Percentiles rank a stretch among this genome's conserved stretches.
phyloP scores from a whole-genome alignment of 495 filamentous ascomycete species.

The Aspergillus incahuasiensis region DNA sequence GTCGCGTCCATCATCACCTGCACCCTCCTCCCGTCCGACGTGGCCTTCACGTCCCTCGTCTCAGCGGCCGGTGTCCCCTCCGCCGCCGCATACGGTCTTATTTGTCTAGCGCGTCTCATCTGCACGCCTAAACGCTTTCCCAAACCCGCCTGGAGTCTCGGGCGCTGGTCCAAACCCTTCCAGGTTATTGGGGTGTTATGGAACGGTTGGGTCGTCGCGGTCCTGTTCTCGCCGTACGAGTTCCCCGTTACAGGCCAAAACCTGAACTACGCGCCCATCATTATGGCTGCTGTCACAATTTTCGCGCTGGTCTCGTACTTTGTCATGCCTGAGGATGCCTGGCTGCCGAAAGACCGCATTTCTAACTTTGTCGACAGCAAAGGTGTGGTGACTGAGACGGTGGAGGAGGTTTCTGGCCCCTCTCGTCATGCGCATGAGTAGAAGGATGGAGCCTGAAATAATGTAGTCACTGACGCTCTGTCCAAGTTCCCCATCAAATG shows the following conservation, averaged over 20 bases:
- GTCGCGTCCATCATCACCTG: constrained; percentile 47
- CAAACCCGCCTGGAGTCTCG: constrained; percentile 43
- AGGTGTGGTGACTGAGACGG: constrained; percentile 31
- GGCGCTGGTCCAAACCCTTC: constrained; percentile 42
- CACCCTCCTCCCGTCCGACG: constrained; percentile 49
- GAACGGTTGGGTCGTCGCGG: constrained; percentile 48
- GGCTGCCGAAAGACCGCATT: constrained; percentile 41
- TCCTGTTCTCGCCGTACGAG: constrained; percentile 44
- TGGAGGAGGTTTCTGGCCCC: constrained; percentile 11
- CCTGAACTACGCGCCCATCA: constrained; percentile 47
- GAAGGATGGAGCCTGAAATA: no score
- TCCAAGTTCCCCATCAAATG: no score
- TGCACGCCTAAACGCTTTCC: constrained; percentile 45
- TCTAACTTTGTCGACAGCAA: constrained; percentile 44
- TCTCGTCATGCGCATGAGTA: background rate
- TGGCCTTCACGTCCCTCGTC: constrained; percentile 53
- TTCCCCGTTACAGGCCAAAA: constrained; percentile 42
- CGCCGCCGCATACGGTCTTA: constrained; percentile 51
- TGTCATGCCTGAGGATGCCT: constrained; percentile 44
- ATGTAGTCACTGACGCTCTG: no score
- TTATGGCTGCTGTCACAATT: constrained; percentile 47
- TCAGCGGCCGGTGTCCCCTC: constrained; percentile 48
- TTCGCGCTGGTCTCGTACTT: constrained; percentile 44
- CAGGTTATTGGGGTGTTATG: constrained; percentile 46
- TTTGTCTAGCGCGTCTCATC: constrained; percentile 47